Evolutionary conservation across 2,329 filamentous ascomycete species (phyloP).

Genomic region (Penicillium glabrum): DNA sequence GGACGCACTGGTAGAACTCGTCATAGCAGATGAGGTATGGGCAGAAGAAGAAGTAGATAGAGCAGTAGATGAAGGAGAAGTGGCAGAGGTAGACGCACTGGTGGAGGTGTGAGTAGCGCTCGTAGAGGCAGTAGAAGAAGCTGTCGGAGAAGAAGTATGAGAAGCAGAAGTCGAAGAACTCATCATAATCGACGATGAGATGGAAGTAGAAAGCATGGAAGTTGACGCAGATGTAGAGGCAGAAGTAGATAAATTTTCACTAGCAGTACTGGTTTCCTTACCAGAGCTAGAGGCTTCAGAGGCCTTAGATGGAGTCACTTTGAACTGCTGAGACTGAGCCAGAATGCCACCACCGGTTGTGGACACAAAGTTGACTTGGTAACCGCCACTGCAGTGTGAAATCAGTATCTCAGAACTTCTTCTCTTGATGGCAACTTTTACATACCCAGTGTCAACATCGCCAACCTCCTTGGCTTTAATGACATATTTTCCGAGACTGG

Average conservation of each 20-base stretch:
- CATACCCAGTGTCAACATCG: constrained; percentile 26
- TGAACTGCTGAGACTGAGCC: constrained; percentile 41
- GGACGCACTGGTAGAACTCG: constrained; percentile 16
- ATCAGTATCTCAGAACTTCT: background rate
- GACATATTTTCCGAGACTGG: constrained; percentile 35
- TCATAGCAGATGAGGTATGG: constrained; percentile 21
- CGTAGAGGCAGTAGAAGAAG: constrained; percentile 19
- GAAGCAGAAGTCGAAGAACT: constrained; percentile 20
- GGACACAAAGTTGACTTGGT: constrained; percentile 45
- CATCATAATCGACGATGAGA: constrained; percentile 14
- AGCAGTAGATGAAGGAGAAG: constrained; percentile 11
- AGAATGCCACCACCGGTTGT: constrained; percentile 42
- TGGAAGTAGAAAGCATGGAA: constrained; percentile 17
- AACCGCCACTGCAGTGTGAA: constrained; percentile 29
- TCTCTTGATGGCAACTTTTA: background rate
- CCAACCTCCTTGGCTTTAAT: constrained; percentile 30
- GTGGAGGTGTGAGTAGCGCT: constrained; percentile 22
- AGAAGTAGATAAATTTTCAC: constrained; percentile 25
- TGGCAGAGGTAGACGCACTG: constrained; percentile 20
- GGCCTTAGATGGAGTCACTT: constrained; percentile 23
- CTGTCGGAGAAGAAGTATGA: constrained; percentile 16
- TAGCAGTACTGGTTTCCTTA: constrained; percentile 25
- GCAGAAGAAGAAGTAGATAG: constrained; percentile 17
- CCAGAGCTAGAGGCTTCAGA: constrained; percentile 22
- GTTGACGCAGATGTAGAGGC: constrained; percentile 9